These are phyloP conservation scores for Avena atlantica DNA, from an alignment of 176 grass and related monocot genomes.

Conservation along the genomic window DNA sequence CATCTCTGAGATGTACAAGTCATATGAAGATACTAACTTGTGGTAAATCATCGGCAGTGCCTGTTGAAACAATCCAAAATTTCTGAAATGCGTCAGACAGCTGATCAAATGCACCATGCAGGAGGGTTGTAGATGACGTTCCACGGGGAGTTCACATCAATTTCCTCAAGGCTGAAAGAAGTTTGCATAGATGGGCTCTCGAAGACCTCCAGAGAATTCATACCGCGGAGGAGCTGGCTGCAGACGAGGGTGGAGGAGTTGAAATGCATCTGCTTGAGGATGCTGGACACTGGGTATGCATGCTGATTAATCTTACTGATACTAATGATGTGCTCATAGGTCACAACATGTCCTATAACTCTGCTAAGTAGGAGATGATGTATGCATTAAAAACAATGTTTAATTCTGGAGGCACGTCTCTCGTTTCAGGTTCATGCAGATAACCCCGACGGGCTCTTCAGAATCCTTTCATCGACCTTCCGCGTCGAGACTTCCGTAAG, in stretches of 20 bases:
- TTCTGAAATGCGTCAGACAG: background rate
- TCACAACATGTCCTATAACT: background rate
- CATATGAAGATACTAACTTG: constrained; percentile 94
- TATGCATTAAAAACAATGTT: background rate
- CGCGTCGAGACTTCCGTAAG: constrained; percentile 71
- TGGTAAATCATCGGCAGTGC: constrained; percentile 51
- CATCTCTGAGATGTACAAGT: constrained; percentile 90
- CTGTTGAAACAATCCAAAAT: constrained; percentile 3
- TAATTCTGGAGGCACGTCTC: background rate
- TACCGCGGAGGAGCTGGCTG: constrained; percentile 75
- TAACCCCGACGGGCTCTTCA: constrained; percentile 90
- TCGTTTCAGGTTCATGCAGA: constrained; percentile 89
- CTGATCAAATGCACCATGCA: constrained; percentile 35
- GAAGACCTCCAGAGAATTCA: constrained; percentile 95
- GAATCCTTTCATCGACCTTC: constrained; percentile 91
- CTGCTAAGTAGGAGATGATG: background rate
- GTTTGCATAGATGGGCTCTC: constrained; percentile 98
- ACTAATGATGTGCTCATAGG: background rate
- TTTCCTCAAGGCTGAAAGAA: constrained; percentile 97
- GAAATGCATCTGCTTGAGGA: constrained; percentile 98
- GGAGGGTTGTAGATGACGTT: constrained; percentile 90
- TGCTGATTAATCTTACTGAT: background rate
- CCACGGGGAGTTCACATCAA: constrained; percentile 87
- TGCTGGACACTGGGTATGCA: constrained; percentile 92
- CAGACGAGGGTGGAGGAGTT: constrained; percentile 86